Conservation (phyloP, 1,284 basidiomycete genomes). For the Rhodotorula sp. region DNA sequence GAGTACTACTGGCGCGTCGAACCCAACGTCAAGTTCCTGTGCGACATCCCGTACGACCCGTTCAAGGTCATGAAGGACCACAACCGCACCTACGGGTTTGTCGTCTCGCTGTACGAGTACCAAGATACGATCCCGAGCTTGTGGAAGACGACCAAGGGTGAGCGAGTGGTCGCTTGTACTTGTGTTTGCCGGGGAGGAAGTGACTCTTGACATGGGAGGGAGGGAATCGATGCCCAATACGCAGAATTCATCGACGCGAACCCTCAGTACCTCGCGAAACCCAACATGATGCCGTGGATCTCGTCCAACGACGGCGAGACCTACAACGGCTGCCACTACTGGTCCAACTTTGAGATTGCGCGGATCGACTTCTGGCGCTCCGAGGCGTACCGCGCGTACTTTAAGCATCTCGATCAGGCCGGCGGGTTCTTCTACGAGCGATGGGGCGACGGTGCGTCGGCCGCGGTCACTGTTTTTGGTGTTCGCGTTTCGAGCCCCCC, state of each 20-base stretch:
- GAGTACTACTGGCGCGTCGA: conserved; percentile 91
- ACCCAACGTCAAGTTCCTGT: conserved; percentile 46
- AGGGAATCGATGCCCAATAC: too few relatives aligned
- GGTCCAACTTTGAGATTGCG: conserved; percentile 64
- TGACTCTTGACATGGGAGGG: too few relatives aligned
- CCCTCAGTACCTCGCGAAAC: conserved; percentile 65
- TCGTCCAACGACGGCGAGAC: conserved; percentile 67
- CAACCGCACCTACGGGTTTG: conserved; percentile 23
- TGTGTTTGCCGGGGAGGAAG: too few relatives aligned
- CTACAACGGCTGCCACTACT: conserved; percentile 20
- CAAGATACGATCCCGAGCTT: conserved; percentile 73
- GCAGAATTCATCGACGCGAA: conserved; percentile 67
- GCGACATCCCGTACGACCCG: conserved; percentile 44
- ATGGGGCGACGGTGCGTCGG: conserved; percentile 56
- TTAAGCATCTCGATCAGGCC: conserved; percentile 65
- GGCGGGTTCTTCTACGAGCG: conserved; percentile 72
- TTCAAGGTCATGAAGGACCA: conserved; percentile 36
- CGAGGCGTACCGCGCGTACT: conserved; percentile 73
- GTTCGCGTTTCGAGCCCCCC: conserved; percentile 43
- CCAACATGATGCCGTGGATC: conserved; percentile 73
- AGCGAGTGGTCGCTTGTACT: background rate
- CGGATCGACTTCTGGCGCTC: conserved; percentile 70
- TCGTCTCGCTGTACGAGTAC: conserved; percentile 70
- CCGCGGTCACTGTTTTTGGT: fast-evolving
- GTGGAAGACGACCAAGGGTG: conserved; percentile 55